Conservation (phyloP, 805 yeast genomes). For the Yarrowia sp. region DNA sequence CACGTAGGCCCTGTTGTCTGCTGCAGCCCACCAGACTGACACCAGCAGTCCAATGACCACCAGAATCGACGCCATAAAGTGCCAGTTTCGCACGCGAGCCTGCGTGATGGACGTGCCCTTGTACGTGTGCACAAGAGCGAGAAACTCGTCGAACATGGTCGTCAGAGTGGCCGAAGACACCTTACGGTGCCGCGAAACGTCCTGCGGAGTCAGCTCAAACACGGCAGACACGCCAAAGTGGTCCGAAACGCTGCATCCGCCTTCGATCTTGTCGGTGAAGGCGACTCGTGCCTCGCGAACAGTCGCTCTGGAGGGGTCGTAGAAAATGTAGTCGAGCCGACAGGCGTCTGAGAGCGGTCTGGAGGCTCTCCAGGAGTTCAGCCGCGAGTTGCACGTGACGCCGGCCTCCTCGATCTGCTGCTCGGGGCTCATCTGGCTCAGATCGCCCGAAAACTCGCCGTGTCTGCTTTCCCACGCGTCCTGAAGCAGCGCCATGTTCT, state of each 20-base stretch:
- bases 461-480: conserved; percentile 82
- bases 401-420: conserved; percentile 74
- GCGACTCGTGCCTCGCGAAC: conserved; percentile 66
- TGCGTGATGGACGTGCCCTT: conserved; percentile 57
- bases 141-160: conserved; percentile 50
- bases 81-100: conserved; percentile 59
- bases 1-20: conserved; percentile 53
- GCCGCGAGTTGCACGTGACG: conserved; percentile 80
- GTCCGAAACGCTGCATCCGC: conserved; percentile 77
- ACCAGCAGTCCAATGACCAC: conserved; percentile 54
- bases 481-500: conserved; percentile 60
- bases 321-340: conserved; percentile 84
- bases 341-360: conserved; percentile 66
- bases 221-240: conserved; percentile 67
- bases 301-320: conserved; percentile 53
- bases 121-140: conserved; percentile 49
- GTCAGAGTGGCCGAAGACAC: conserved; percentile 21
- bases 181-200: not conserved
- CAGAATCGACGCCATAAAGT: conserved; percentile 57
- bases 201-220: conserved; percentile 4
- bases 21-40: conserved; percentile 58
- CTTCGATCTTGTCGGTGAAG: conserved; percentile 67
- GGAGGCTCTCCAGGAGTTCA: conserved; percentile 80
- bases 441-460: conserved; percentile 46
- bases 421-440: conserved; percentile 50